Base-by-base conservation (phyloP, 306 rosid genomes). In the Cucumis melo region DNA sequence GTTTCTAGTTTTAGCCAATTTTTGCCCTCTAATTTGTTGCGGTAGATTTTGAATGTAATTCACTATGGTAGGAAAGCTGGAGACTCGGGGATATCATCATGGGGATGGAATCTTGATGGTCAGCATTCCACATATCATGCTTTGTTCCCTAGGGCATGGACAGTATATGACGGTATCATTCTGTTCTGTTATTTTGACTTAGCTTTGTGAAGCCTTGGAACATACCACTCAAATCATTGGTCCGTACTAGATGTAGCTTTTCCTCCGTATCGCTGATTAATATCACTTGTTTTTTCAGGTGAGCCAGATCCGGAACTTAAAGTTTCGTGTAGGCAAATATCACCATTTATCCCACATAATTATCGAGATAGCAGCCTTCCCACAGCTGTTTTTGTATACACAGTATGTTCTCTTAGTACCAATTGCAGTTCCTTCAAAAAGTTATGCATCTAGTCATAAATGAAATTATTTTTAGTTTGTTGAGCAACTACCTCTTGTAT, bases 91-190 rank as follows among this genome's bases (percentile, higher is more conserved):
- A 83, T 90, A 85, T 90, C 99, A 27, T 94, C 99, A 16, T 94
- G 99, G 99, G 97, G 97, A 60, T 94, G 99, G 99, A 94, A 94
- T 86, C 89, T 94, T 66, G 86, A 55, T 79, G 99, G 99, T 32
- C 97, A 94, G 82, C 97, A 92, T 83, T 94, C 99, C 80, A 94
- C 99, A 62, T 94, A 94, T 84, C 99, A 94, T 81, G 99, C 99
- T 87, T 80, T 94, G 82, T 94, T 94, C 86, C 99, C 99, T 41
- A 94, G 99, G 89, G 96, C 99, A 68, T 94, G 99, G 99, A 94
- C 99, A 29, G 66, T 94, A 81, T 94, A 94, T 78, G 99, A 94
- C 83, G 99, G 99, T 94, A 90, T 80, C 59, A 60, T 65, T 79
- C 53, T 79, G 76, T 57, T 83, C 70, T 61, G 61, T 74, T 76